phyloP scores from a whole-genome alignment of 345 rosid species.

The Punica granatum region DNA sequence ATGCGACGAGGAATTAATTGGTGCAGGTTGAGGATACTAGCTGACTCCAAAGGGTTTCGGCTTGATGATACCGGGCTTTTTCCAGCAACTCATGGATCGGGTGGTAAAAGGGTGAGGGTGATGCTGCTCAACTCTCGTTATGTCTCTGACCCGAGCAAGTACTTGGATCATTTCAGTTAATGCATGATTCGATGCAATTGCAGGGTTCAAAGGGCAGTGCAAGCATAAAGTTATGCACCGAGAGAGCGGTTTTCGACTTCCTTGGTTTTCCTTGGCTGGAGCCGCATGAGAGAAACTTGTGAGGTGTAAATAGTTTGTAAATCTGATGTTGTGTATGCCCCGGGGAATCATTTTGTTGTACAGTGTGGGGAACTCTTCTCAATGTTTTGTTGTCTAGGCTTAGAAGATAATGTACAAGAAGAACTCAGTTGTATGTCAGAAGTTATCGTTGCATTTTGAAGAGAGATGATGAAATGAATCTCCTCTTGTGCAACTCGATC shows the following conservation, averaged over 20 bases:
- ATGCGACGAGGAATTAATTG: background rate
- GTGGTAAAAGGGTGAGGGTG: conserved; percentile 58
- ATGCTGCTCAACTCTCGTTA: background rate
- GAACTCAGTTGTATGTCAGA: background rate
- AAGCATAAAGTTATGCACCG: conserved; percentile 53
- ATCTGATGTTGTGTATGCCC: background rate
- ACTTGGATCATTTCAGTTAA: background rate
- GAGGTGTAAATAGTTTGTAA: conserved; percentile 6
- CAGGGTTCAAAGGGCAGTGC: conserved; percentile 62
- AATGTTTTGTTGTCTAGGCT: background rate
- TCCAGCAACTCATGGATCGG: conserved; percentile 74
- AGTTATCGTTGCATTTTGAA: background rate
- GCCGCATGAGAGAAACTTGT: conserved; percentile 76
- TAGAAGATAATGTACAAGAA: background rate
- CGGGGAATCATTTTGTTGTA: background rate
- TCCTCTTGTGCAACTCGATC: background rate
- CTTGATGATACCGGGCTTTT: conserved; percentile 91
- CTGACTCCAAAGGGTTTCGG: conserved; percentile 78
- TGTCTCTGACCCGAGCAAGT: background rate
- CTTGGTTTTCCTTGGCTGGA: conserved; percentile 82
- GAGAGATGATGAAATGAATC: background rate
- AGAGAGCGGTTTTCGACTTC: conserved; percentile 77
- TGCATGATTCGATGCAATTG: conserved; percentile 8
- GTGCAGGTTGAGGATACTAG: conserved; percentile 81
- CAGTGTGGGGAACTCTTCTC: background rate